Evolutionary conservation across 305 asterid genomes (phyloP).

Genomic region (Caryopteris hybrid): DNA sequence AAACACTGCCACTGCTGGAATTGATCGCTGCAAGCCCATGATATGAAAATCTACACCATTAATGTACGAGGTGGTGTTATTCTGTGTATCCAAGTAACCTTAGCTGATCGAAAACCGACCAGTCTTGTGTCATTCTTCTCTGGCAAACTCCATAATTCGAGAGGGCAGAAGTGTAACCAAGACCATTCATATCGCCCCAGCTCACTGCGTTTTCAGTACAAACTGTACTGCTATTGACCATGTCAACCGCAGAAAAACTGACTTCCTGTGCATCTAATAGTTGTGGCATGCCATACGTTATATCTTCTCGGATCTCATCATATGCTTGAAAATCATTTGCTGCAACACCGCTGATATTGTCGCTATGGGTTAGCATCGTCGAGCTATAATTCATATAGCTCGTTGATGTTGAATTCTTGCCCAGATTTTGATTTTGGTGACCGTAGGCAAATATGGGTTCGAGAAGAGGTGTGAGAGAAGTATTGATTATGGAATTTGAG

Average conservation of each 20-base stretch:
- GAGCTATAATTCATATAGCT: no score
- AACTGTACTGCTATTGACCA: conserved; percentile 20
- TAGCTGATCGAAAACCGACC: conserved; percentile 20
- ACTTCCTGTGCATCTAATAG: conserved; percentile 24
- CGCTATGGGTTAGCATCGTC: no score
- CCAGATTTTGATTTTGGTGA: no score
- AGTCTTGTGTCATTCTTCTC: conserved; percentile 17
- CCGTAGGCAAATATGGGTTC: no score
- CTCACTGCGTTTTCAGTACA: conserved; percentile 17
- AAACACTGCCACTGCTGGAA: conserved; percentile 6
- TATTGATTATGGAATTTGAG: no score
- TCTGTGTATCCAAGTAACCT: conserved; percentile 28
- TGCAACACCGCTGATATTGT: no score
- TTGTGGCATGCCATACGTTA: conserved; percentile 17
- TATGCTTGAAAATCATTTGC: conserved; percentile 16
- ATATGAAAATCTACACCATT: background rate
- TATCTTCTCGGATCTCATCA: conserved; percentile 11
- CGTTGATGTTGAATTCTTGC: no score
- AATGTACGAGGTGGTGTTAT: conserved; percentile 7
- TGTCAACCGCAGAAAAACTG: conserved; percentile 24
- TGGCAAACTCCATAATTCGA: conserved; percentile 18
- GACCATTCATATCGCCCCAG: conserved; percentile 37
- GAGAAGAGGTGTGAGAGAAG: no score
- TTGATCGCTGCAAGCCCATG: background rate
- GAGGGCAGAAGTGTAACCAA: conserved; percentile 24